Conservation (phyloP, 495 filamentous ascomycete species). For the Aspergillus leporis region DNA sequence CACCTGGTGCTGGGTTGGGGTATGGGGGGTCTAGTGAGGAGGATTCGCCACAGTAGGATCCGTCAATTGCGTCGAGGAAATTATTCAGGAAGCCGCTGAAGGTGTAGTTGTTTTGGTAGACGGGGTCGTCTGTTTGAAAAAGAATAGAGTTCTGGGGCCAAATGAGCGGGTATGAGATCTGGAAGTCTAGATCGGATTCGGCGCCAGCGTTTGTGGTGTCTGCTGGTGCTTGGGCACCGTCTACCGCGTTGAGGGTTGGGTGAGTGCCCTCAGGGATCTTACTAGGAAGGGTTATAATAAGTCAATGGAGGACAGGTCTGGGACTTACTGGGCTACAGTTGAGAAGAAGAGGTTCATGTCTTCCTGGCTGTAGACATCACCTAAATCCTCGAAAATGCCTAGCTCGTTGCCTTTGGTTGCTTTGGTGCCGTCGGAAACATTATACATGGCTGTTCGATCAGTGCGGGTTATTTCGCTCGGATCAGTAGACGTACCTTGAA, state of each 20-base stretch:
- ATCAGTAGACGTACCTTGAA: slow-evolving; percentile 12
- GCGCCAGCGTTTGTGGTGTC: slow-evolving; percentile 27
- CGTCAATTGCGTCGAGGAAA: slow-evolving; percentile 63
- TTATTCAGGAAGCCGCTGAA: slow-evolving; percentile 41
- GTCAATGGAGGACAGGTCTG: not conserved
- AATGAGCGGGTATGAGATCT: slow-evolving; percentile 51
- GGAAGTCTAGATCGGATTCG: slow-evolving; percentile 54
- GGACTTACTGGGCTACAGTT: slow-evolving; percentile 27
- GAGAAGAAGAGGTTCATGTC: slow-evolving; percentile 63
- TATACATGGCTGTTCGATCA: slow-evolving; percentile 34
- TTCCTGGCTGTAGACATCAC: slow-evolving; percentile 48
- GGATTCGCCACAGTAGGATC: slow-evolving; percentile 59
- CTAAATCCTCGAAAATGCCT: slow-evolving; percentile 43
- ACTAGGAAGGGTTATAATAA: not conserved
- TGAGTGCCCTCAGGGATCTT: slow-evolving; percentile 27
- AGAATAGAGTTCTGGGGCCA: slow-evolving; percentile 60
- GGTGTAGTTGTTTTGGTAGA: slow-evolving; percentile 36
- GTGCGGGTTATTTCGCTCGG: not conserved
- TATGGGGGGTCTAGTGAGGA: slow-evolving; percentile 57
- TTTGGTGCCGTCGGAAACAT: slow-evolving; percentile 36
- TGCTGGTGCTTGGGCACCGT: slow-evolving; percentile 40
- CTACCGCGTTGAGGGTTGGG: slow-evolving; percentile 41
- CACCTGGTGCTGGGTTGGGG: slow-evolving; percentile 51
- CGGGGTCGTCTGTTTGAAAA: slow-evolving; percentile 59
- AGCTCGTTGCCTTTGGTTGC: slow-evolving; percentile 44